Evolutionary conservation across 1,284 basidiomycete species (phyloP).

Genomic region (Ustilago crameri): DNA sequence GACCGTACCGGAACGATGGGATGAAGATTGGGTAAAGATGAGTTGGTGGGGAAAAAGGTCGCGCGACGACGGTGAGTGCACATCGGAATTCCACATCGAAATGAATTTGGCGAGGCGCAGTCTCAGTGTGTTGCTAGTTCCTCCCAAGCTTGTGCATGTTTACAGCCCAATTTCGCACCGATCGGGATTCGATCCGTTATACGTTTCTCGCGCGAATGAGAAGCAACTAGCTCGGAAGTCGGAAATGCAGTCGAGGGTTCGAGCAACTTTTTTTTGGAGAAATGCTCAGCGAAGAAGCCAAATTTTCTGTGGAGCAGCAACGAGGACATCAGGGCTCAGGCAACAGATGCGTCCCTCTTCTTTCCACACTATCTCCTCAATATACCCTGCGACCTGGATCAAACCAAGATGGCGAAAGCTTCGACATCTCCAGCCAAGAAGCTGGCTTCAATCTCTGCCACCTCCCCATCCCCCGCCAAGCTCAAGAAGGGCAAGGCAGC

Average conservation of each 20-base stretch:
- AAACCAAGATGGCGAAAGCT: slow-evolving; percentile 19
- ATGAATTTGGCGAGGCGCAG: neutral
- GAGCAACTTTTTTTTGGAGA: slow-evolving; percentile 3
- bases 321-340: too few relatives aligned
- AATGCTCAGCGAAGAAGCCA: neutral
- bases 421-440: slow-evolving; percentile 16
- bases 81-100: slow-evolving; percentile 1
- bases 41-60: slow-evolving; percentile 39
- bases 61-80: slow-evolving; percentile 23
- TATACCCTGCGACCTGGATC: too few relatives aligned
- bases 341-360: neutral
- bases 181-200: slow-evolving; percentile 7
- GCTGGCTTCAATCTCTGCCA: slow-evolving; percentile 7
- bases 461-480: slow-evolving; percentile 16
- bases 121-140: neutral
- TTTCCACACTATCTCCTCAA: neutral
- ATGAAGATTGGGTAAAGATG: slow-evolving; percentile 10
- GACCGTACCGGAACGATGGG: slow-evolving; percentile 4
- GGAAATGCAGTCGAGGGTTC: slow-evolving; percentile 11
- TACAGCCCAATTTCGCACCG: neutral
- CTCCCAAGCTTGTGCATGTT: neutral
- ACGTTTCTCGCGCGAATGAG: slow-evolving; percentile 6
- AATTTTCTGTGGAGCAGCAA: slow-evolving; percentile 2
- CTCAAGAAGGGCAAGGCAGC: slow-evolving; percentile 14
- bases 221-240: slow-evolving; percentile 3